Conservation (phyloP, 2,329 filamentous ascomycete species). For the Sclerotiophoma versabilis region DNA sequence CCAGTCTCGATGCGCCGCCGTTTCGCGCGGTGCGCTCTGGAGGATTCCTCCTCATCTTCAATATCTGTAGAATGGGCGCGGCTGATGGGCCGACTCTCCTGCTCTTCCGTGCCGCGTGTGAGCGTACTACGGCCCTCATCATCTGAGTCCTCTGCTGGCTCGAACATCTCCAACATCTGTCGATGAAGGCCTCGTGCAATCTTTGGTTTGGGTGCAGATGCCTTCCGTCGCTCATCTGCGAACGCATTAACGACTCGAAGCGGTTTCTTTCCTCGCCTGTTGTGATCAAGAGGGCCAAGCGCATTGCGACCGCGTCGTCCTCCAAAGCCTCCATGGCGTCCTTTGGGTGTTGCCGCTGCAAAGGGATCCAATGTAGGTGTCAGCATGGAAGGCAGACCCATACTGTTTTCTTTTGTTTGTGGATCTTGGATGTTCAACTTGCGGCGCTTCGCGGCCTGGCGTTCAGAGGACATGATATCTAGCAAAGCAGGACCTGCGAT, state of each 20-base stretch:
- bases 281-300: constrained; percentile 54
- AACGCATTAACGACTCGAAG: constrained; percentile 55
- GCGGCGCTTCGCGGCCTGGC: constrained; percentile 79
- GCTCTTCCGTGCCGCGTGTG: constrained; percentile 81
- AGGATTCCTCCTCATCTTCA: constrained; percentile 58
- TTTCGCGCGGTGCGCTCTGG: constrained; percentile 54
- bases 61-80: constrained; percentile 64
- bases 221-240: constrained; percentile 66
- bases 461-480: constrained; percentile 80
- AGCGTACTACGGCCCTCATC: constrained; percentile 74
- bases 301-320: constrained; percentile 51
- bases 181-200: constrained; percentile 80
- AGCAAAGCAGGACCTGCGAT: constrained; percentile 83
- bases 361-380: constrained; percentile 66
- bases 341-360: constrained; percentile 68
- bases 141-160: constrained; percentile 84
- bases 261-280: constrained; percentile 51
- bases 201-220: constrained; percentile 62
- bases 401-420: constrained; percentile 63
- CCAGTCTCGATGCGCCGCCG: constrained; percentile 54
- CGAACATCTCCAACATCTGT: constrained; percentile 74
- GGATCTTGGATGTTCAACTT: constrained; percentile 79
- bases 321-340: constrained; percentile 51
- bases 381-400: constrained; percentile 63
- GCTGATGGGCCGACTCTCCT: constrained; percentile 81